Evolutionary conservation across 129 eudicot genomes (phyloP).

Genomic region (Sambucus nigra): DNA sequence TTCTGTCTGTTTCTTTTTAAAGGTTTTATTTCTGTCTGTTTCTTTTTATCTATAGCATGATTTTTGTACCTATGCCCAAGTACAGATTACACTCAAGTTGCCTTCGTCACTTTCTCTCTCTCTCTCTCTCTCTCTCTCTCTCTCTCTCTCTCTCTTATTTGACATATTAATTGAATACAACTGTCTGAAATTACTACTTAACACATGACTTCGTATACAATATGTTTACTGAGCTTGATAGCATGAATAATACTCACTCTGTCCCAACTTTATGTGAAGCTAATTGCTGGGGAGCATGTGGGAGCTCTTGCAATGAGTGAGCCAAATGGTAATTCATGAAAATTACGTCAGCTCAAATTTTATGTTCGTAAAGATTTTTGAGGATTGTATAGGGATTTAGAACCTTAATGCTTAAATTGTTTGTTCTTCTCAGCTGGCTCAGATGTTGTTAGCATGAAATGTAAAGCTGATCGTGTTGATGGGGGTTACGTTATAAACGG

Average conservation of each 20-base stretch:
- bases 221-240: not conserved
- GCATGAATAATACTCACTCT: not conserved
- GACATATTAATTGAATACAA: not conserved
- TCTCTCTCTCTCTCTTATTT: not conserved
- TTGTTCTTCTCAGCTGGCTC: constrained; percentile 67
- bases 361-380: not conserved
- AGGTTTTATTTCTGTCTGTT: not conserved
- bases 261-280: constrained; percentile 31
- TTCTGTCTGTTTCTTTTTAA: not conserved
- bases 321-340: constrained; percentile 61
- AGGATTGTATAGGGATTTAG: not conserved
- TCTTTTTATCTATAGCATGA: too few relatives aligned
- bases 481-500: constrained; percentile 90
- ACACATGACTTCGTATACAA: too few relatives aligned
- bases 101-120: too few relatives aligned
- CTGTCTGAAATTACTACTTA: not conserved
- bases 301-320: constrained; percentile 99
- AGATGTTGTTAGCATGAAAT: constrained; percentile 97
- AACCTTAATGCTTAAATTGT: constrained; percentile 10
- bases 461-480: constrained; percentile 88
- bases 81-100: too few relatives aligned
- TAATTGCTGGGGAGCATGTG: constrained; percentile 92
- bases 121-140: too few relatives aligned
- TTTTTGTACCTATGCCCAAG: too few relatives aligned
- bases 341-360: constrained; percentile 2